Conservation (phyloP, 768 basidiomycete genomes). For the Suillus occidentalis region DNA sequence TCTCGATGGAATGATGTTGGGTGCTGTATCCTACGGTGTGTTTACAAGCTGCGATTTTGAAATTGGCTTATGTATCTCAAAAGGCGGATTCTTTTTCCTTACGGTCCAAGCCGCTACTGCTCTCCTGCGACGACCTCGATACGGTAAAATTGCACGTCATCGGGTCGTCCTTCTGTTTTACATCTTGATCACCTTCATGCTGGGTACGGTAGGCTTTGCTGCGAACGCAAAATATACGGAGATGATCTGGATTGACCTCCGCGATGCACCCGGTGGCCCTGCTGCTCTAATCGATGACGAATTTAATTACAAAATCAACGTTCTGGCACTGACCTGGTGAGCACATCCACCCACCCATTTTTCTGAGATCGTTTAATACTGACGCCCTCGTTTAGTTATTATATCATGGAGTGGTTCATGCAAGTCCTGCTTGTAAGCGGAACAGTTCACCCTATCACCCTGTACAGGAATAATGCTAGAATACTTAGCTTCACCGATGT, state of each 20-base stretch:
- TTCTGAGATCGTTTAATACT: background rate
- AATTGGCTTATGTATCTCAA: background rate
- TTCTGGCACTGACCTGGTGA: background rate
- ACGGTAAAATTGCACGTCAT: background rate
- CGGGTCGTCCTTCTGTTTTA: background rate
- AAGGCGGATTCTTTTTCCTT: conserved; percentile 17
- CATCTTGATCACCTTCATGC: conserved; percentile 9
- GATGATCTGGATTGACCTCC: background rate
- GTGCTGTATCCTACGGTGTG: conserved; percentile 24
- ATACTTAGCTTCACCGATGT: background rate
- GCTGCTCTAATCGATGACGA: background rate
- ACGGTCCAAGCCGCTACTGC: background rate
- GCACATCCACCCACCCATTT: background rate
- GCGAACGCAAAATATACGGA: conserved; percentile 20
- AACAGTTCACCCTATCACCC: background rate
- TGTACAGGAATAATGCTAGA: background rate
- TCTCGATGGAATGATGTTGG: conserved; percentile 23
- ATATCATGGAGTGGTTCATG: background rate
- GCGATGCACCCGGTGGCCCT: background rate
- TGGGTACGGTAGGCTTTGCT: conserved; percentile 19
- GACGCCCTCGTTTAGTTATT: background rate
- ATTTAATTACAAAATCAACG: background rate
- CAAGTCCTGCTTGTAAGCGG: background rate
- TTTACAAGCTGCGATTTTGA: background rate
- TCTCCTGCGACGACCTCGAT: background rate